Base-by-base conservation (phyloP, 306 rosid species). In the Cucurbita moschata region DNA sequence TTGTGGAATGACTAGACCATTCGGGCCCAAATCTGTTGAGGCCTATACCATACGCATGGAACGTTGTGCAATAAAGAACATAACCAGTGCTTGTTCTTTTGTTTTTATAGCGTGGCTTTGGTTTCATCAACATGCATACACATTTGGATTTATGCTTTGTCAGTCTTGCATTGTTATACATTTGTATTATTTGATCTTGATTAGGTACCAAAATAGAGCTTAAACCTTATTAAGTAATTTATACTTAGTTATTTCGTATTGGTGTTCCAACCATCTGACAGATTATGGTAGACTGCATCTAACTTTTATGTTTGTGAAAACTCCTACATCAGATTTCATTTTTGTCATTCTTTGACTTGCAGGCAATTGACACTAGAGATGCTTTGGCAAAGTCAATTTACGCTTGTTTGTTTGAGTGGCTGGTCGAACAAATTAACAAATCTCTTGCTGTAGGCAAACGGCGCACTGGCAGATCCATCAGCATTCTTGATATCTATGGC, bases 361-460 rank as follows among this genome's bases (percentile, higher is more conserved):
- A 94, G 99, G 97, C 99, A 44, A 78, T 82, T 74, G 99, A 91
- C 77, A 88, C 99, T 0, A 88, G 99, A 81, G 99, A 94, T 86
- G 99, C 99, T 81, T 86, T 94, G 90, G 96, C 99, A 8, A 94
- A 94, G 88, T 94, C 97, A 76, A 85, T 94, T 65, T 94, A 94
- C 79, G 88, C 97, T 42, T 89, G 92, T 77, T 75, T 94, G 75
- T 94, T 91, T 85, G 99, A 94, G 71, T 94, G 99, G 99, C 76
- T 94, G 83, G 95, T 94, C 61, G 96, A 91, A 77, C 99, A 94
- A 84, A 94, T 94, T 70, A 94, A 94, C 87, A 89, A 89, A 83
- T 94, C 99, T 53, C 99, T 94, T 78, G 96, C 90, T 38, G 99
- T 89, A 77, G 99, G 99, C 77, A 94, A 94, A 82, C 86, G 99